Base-by-base conservation (phyloP, 169 alveolate species). In the Plasmodium knowlesi region DNA sequence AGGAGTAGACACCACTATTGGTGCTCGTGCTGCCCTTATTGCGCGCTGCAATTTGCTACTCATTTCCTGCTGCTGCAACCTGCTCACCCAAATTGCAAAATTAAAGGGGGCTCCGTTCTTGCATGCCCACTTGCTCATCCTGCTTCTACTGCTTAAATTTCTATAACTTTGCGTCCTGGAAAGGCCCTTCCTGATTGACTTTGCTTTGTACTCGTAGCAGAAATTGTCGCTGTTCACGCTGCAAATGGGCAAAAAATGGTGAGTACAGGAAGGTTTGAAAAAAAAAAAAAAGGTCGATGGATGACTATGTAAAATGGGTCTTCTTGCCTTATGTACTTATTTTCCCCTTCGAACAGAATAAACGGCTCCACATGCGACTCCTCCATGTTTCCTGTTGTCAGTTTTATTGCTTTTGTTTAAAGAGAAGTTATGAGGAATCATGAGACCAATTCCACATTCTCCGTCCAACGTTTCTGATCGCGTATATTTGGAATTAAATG, bases 291-390 rank as follows among this genome's bases (percentile, higher is more conserved):
- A 67, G 22, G 76, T 10, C n/a, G 37, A 9, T 22, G 37, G n/a
- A 67, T n/a, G 16, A 12, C 25, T 5, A 22, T 25, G 28, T 19
- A 61, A 12, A 19, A 28, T 19, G 8, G 73, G 25, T 61, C 46
- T 80, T 22, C 50, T 57, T 61, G n/a, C n/a, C 9, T 22, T 30
- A 22, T 37, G 25, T 76, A 86, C 93, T 86, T 81, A 76, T 86
- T 74, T 86, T 86, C 93, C 43, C 86, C 93, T 32, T 86, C 93
- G 67, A 86, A 86, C 41, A 86, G 67, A n/a, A 86, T 86, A 54
- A 50, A 76, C 50, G 19, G 34, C 30, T 43, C 72, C 0, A 53
- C 22, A 16, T 74, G 12, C 54, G 28, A 34, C 74, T 84, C 78
- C 67, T 70, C 70, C 57, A 43, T 84, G 61, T 84, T 9, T 39